Percentiles rank a stretch among this genome's conserved stretches.
Evolutionary conservation across 2,329 filamentous ascomycete species (phyloP).

Genomic region (Nakataea oryzae): DNA sequence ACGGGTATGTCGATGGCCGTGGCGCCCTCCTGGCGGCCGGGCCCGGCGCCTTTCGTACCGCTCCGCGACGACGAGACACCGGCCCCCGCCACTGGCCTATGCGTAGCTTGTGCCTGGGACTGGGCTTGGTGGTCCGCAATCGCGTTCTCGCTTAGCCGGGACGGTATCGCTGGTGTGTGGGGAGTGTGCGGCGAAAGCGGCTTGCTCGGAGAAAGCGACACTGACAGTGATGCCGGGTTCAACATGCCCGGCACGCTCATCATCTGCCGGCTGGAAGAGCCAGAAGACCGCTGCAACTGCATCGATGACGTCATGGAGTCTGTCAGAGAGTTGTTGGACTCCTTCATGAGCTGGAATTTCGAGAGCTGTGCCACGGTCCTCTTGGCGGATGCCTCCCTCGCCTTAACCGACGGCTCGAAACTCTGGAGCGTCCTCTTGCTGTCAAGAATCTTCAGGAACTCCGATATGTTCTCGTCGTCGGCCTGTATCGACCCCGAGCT

Average conservation of each 20-base stretch:
- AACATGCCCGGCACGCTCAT: constrained; percentile 53
- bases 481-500: constrained; percentile 57
- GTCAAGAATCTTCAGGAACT: constrained; percentile 84
- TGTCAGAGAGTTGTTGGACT: constrained; percentile 78
- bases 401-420: constrained; percentile 56
- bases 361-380: constrained; percentile 70
- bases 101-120: constrained; percentile 14
- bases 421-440: constrained; percentile 77
- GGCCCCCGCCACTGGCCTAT: constrained; percentile 10
- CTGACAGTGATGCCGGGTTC: constrained; percentile 68
- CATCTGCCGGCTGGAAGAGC: constrained; percentile 54
- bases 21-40: constrained; percentile 27
- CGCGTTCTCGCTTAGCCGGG: constrained; percentile 83
- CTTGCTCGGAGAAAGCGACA: constrained; percentile 82
- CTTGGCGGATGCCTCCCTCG: constrained; percentile 60
- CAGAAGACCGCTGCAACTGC: constrained; percentile 73
- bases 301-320: constrained; percentile 91
- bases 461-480: constrained; percentile 87
- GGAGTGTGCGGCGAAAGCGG: constrained; percentile 83
- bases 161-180: constrained; percentile 88
- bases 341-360: constrained; percentile 80
- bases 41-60: constrained; percentile 6
- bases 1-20: constrained; percentile 65
- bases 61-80: constrained; percentile 13
- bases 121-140: constrained; percentile 62